Base-by-base conservation (phyloP, 345 rosid species). In the Bruguiera sexangula region DNA sequence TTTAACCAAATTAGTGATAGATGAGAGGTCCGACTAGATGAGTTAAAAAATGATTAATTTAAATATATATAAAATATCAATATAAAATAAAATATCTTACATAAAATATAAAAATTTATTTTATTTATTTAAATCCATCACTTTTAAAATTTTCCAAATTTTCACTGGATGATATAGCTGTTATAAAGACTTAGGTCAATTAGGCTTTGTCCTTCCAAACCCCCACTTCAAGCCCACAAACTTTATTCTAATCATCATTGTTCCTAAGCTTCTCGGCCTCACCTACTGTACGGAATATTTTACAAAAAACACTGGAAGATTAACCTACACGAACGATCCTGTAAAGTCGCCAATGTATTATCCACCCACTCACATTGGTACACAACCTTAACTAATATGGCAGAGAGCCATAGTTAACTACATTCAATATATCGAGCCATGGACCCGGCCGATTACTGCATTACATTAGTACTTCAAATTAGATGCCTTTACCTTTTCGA, bases 221-320 rank as follows among this genome's bases (percentile, higher is more conserved):
- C 26, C 54, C 9, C 39, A 10, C 53, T 62, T 62, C 39, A 62
- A 50, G 54, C 43, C 71, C 74, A 66, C 22, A 39, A 37, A 36
- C n/a, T 54, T 61, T 50, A 60, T 64, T 69, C 78, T 71, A 39
- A 70, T 73, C 71, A 76, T 80, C 59, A 76, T 76, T 69, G 71
- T 65, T 66, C 13, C 75, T 74, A 75, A 75, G 20, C 74, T 52
- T 66, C 67, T 65, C 72, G 72, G 55, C 79, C 76, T 19, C 70
- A 69, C 75, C 83, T 19, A 62, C 75, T 26, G 66, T 24, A 24
- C 24, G 24, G 24, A 24, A 24, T 62, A 55, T 70, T 70, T 50
- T 39, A 24, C 46, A 8, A 37, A 1, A 37, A 37, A 37, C 6
- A 36, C 6, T 27, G 6, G 15, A 59, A 66, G 36, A 36, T 5